These are phyloP conservation scores for Begonia fuchsioides DNA, from an alignment of 306 rosid genomes.

Conservation along the genomic window DNA sequence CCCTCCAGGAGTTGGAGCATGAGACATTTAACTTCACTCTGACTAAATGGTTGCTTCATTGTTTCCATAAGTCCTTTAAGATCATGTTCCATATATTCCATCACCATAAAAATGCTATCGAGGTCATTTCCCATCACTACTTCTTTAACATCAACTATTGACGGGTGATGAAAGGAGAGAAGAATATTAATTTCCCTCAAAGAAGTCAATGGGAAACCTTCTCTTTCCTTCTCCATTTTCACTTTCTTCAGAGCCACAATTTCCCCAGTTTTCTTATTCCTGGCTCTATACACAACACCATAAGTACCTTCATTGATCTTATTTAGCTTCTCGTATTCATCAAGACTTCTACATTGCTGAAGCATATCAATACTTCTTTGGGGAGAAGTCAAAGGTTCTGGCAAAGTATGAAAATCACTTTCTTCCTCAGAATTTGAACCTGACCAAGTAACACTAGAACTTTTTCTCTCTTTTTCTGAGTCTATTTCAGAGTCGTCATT, in stretches of 20 bases:
- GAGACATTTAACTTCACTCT: slow-evolving; percentile 97
- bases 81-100: slow-evolving; percentile 99
- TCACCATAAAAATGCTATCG: slow-evolving; percentile 98
- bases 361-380: slow-evolving; percentile 86
- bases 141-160: slow-evolving; percentile 95
- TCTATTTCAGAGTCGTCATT: slow-evolving; percentile 55
- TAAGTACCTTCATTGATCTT: slow-evolving; percentile 98
- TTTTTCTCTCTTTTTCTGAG: slow-evolving; percentile 30
- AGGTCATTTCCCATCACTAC: slow-evolving; percentile 97
- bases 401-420: slow-evolving; percentile 27
- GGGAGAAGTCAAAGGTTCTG: slow-evolving; percentile 46
- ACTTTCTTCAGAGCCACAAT: slow-evolving; percentile 97
- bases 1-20: slow-evolving; percentile 95
- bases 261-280: slow-evolving; percentile 79
- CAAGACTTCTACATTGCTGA: slow-evolving; percentile 98
- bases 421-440: slow-evolving; percentile 59
- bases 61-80: slow-evolving; percentile 95
- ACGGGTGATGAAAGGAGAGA: slow-evolving; percentile 92
- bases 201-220: slow-evolving; percentile 96
- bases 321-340: slow-evolving; percentile 94
- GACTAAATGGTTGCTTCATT: slow-evolving; percentile 94
- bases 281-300: slow-evolving; percentile 97
- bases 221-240: slow-evolving; percentile 98
- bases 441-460: slow-evolving; percentile 32
- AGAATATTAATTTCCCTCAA: slow-evolving; percentile 97